These are phyloP conservation scores for Epichloe gansuensis DNA, from an alignment of 2,329 filamentous ascomycete genomes.

Conservation along the genomic window DNA sequence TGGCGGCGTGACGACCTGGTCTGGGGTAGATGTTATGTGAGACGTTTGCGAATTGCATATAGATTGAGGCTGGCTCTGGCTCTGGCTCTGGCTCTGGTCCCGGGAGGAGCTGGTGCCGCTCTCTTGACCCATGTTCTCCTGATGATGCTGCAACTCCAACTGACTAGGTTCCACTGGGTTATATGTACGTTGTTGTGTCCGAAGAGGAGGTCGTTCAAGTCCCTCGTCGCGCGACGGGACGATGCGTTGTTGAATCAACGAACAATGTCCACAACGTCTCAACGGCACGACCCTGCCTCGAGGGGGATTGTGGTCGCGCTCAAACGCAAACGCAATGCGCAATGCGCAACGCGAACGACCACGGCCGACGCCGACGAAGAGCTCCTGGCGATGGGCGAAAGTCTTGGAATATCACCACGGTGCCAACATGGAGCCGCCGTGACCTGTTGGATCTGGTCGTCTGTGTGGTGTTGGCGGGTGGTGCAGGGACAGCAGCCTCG, in stretches of 20 bases:
- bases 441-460: background rate
- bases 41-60: constrained; percentile 17
- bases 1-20: constrained; percentile 17
- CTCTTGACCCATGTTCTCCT: background rate
- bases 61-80: constrained; percentile 8
- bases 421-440: background rate
- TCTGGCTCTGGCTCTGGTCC: background rate
- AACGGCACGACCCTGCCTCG: too few species aligned
- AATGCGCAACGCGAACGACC: background rate
- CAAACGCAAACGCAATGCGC: background rate
- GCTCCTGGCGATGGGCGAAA: background rate
- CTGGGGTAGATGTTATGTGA: constrained; percentile 14
- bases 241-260: background rate
- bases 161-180: too few species aligned
- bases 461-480: background rate
- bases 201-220: background rate
- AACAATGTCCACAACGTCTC: background rate
- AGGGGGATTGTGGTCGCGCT: background rate
- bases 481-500: background rate
- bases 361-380: too few species aligned
- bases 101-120: constrained; percentile 8
- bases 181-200: too few species aligned
- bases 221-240: background rate
- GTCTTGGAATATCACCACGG: background rate
- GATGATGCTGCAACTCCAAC: too few species aligned